A percentile compares a stretch with the other conserved stretches of the same genome.
Conservation (phyloP, 495 filamentous ascomycete species). For the Talaromyces wortmannii region DNA sequence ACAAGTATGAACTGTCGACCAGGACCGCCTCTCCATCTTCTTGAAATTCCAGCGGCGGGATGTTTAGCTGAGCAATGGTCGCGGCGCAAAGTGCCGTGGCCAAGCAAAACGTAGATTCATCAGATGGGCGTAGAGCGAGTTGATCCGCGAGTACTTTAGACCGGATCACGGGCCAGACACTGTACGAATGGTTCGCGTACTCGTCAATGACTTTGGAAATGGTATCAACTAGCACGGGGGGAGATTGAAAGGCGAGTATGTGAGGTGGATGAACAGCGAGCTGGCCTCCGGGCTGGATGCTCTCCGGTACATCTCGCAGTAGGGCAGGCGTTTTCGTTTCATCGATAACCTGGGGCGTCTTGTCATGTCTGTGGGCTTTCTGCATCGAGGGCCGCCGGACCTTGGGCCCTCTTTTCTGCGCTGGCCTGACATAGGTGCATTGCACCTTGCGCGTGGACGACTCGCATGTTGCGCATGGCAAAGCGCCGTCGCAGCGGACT, state of each 20-base stretch:
- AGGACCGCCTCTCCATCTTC: not conserved
- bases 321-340: not conserved
- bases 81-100: slow-evolving; percentile 22
- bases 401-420: slow-evolving; percentile 22
- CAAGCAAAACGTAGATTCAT: slow-evolving; percentile 10
- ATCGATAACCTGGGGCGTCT: not conserved
- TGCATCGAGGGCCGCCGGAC: slow-evolving; percentile 7
- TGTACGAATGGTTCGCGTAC: slow-evolving; percentile 20
- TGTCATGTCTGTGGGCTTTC: not conserved
- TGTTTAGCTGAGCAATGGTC: slow-evolving; percentile 25
- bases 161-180: slow-evolving; percentile 25
- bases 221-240: not conserved
- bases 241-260: too few species aligned
- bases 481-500: slow-evolving; percentile 23
- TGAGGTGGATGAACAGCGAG: too few species aligned
- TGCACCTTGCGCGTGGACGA: slow-evolving; percentile 9
- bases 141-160: slow-evolving; percentile 9
- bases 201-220: slow-evolving; percentile 10
- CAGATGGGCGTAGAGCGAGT: slow-evolving; percentile 5
- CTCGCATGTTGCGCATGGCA: slow-evolving; percentile 22
- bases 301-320: not conserved
- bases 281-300: too few species aligned
- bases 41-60: slow-evolving; percentile 8
- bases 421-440: slow-evolving; percentile 24
- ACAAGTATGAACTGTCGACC: slow-evolving; percentile 15